Conservation (phyloP, 108 stramenopile genomes). For the Aurantiochytrium sp. region DNA sequence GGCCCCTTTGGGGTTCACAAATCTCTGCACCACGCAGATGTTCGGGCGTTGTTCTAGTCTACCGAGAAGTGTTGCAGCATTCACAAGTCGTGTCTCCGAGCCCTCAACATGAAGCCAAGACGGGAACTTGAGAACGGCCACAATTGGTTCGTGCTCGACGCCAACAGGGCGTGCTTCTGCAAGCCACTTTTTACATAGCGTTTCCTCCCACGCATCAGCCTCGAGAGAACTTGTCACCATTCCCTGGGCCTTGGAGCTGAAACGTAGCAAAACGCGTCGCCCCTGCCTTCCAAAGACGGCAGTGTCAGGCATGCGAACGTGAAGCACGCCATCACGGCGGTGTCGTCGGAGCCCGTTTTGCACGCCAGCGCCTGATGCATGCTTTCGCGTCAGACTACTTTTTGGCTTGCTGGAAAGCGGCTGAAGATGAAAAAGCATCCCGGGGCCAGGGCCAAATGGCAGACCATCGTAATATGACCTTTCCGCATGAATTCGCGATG, state of each 20-base stretch:
- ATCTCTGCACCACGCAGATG: not conserved
- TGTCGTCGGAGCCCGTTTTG: not conserved
- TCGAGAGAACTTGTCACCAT: not conserved
- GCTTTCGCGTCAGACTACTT: not conserved
- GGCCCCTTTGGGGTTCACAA: not conserved
- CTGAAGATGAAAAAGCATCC: not conserved
- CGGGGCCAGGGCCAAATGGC: not conserved
- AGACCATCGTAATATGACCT: not conserved
- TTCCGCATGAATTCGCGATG: not conserved
- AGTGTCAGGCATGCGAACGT: not conserved
- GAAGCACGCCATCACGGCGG: not conserved
- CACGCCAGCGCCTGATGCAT: not conserved
- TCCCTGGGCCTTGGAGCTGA: not conserved
- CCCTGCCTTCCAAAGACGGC: not conserved
- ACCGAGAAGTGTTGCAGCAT: not conserved
- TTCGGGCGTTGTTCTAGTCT: not conserved
- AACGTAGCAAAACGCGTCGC: not conserved
- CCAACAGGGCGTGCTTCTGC: not conserved
- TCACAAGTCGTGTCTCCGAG: not conserved
- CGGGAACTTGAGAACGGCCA: not conserved
- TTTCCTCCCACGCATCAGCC: not conserved
- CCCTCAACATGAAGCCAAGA: not conserved
- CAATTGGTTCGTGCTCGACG: not conserved
- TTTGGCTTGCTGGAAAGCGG: not conserved
- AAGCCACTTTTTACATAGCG: not conserved